Percentiles rank a stretch among this genome's conserved stretches.
These are phyloP conservation scores for Phialophora macrospora DNA, from an alignment of 2,329 filamentous ascomycete species.

Conservation along the genomic window DNA sequence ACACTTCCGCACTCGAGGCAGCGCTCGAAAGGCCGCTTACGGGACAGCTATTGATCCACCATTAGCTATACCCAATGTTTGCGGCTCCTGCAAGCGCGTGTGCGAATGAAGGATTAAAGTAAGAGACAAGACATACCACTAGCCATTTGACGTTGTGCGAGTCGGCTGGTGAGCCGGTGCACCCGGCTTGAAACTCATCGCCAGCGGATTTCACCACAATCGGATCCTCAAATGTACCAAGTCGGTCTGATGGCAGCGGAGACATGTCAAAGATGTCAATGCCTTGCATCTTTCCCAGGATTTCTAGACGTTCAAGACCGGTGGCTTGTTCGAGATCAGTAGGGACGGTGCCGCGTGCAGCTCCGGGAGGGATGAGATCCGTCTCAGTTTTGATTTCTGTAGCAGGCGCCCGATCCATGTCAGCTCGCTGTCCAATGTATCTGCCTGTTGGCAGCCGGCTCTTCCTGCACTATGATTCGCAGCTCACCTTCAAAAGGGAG, in stretches of 20 bases:
- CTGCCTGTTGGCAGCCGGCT: conserved; percentile 23
- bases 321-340: conserved; percentile 95
- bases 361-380: conserved; percentile 88
- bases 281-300: conserved; percentile 99
- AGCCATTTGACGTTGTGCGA: conserved; percentile 91
- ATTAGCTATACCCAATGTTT: conserved; percentile 18
- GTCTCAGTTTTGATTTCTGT: conserved; percentile 79
- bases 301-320: conserved; percentile 97
- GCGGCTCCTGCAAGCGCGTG: not conserved
- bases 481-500: conserved; percentile 52
- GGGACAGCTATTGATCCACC: conserved; percentile 67
- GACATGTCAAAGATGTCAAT: conserved; percentile 98
- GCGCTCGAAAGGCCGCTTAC: conserved; percentile 88
- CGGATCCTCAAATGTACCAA: conserved; percentile 82
- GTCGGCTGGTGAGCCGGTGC: conserved; percentile 91
- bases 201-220: conserved; percentile 89
- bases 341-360: conserved; percentile 78
- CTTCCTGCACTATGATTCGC: not conserved
- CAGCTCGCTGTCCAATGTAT: conserved; percentile 14
- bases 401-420: conserved; percentile 34
- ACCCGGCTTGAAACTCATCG: conserved; percentile 95
- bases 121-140: conserved; percentile 63
- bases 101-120: not conserved
- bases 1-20: conserved; percentile 96
- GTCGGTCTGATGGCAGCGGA: conserved; percentile 87